These are phyloP conservation scores for Picochlorum sp. DNA, from an alignment of 139 green algal genomes.

Conservation along the genomic window DNA sequence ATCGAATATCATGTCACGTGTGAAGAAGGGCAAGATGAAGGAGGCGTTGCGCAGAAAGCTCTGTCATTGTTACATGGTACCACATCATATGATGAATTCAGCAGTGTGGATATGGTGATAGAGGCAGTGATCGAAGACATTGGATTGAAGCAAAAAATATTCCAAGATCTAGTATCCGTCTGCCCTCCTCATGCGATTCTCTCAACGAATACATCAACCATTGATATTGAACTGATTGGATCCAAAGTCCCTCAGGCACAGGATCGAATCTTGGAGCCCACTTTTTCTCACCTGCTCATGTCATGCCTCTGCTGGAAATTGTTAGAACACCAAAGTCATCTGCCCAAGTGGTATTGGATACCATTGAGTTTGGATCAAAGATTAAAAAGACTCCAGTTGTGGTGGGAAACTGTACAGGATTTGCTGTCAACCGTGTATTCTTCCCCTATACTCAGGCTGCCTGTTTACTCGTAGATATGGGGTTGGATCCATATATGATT, in stretches of 20 bases:
- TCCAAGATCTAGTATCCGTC: constrained; percentile 63
- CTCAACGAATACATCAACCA: constrained; percentile 97
- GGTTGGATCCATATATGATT: constrained; percentile 77
- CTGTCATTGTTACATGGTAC: constrained; percentile 54
- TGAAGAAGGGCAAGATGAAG: constrained; percentile 88
- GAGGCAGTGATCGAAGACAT: constrained; percentile 96
- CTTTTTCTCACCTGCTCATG: constrained; percentile 94
- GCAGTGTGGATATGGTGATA: constrained; percentile 89
- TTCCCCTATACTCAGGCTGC: constrained; percentile 96
- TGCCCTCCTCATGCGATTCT: constrained; percentile 80
- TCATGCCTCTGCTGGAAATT: constrained; percentile 99
- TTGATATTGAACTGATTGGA: constrained; percentile 87
- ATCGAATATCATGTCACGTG: constrained; percentile 73
- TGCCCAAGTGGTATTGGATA: constrained; percentile 84
- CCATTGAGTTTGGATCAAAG: constrained; percentile 56
- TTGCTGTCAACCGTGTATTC: constrained; percentile 98
- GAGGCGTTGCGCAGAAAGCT: constrained; percentile 43
- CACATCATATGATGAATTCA: constrained; percentile 77
- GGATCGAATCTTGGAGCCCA: constrained; percentile 87
- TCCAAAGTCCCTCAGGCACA: constrained; percentile 34
- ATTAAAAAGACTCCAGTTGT: constrained; percentile 99
- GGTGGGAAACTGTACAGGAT: constrained; percentile 98
- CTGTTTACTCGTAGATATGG: constrained; percentile 82
- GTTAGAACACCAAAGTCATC: constrained; percentile 79
- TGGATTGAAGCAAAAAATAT: constrained; percentile 87